Percentiles rank a stretch among this genome's conserved stretches.
phyloP scores from a whole-genome alignment of 805 yeast genomes.

The Scheffersomyces coipomensis region DNA sequence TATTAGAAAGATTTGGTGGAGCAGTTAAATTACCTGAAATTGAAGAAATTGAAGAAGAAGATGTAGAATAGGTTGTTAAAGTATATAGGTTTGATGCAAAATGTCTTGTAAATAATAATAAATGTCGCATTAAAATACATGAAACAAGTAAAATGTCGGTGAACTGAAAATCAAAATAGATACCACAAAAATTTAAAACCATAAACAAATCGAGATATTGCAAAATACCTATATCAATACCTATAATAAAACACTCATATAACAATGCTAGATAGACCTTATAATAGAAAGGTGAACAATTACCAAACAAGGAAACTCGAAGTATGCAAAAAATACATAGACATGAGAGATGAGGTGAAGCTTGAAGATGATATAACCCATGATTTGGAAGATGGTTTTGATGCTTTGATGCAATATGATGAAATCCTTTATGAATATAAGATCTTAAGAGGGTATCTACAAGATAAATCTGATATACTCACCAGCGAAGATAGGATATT shows the following conservation, averaged over 20 bases:
- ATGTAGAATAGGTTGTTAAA: conserved; percentile 21
- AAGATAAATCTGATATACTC: conserved; percentile 12
- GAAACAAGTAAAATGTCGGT: no score
- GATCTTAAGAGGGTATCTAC: conserved; percentile 23
- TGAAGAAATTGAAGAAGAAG: conserved; percentile 43
- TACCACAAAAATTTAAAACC: no score
- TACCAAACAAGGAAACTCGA: conserved; percentile 14
- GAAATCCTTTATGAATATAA: conserved; percentile 22
- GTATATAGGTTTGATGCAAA: no score
- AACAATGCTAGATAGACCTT: neutral
- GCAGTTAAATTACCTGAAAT: conserved; percentile 32
- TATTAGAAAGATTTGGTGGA: conserved; percentile 37
- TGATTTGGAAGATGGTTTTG: conserved; percentile 11
- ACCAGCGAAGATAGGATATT: conserved; percentile 6
- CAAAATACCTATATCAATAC: no score
- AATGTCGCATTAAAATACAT: no score
- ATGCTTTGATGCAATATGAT: conserved; percentile 23
- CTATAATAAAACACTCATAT: no score
- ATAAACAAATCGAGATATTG: no score
- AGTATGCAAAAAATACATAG: conserved; percentile 10
- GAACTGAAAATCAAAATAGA: no score
- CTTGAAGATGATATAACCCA: conserved; percentile 7
- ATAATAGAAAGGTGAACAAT: conserved; percentile 15
- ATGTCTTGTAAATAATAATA: no score
- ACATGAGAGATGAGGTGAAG: conserved; percentile 9